These are phyloP conservation scores for Salix koriyanagi DNA, from an alignment of 345 rosid genomes.

Conservation along the genomic window DNA sequence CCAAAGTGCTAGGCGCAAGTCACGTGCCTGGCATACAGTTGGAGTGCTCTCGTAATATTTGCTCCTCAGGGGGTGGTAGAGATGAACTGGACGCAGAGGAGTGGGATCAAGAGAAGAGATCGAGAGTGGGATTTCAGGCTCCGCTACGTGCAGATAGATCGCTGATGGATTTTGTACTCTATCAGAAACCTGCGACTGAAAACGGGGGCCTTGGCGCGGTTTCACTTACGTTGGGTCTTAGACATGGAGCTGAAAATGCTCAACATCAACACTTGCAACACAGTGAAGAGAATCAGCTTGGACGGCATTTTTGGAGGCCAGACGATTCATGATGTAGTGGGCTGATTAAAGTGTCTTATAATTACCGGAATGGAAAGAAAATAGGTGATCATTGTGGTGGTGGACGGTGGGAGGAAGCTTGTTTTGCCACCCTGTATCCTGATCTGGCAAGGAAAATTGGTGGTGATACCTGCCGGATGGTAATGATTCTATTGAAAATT, in stretches of 20 bases:
- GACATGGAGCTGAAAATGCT: constrained; percentile 45
- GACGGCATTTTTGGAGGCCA: constrained; percentile 43
- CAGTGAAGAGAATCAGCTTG: constrained; percentile 34
- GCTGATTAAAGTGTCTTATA: constrained; percentile 13
- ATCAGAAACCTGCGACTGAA: constrained; percentile 34
- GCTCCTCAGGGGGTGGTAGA: constrained; percentile 11
- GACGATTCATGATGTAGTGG: constrained; percentile 50
- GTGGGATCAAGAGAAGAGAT: constrained; percentile 43
- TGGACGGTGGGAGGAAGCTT: background rate
- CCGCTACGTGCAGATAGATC: constrained; percentile 36
- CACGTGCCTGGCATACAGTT: constrained; percentile 18
- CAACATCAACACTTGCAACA: constrained; percentile 27
- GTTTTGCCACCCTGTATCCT: background rate
- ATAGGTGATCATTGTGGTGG: background rate
- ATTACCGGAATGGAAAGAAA: background rate
- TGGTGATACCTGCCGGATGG: too few relatives aligned
- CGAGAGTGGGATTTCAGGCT: constrained; percentile 32
- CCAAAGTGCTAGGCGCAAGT: constrained; percentile 19
- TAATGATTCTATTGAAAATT: background rate
- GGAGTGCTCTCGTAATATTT: constrained; percentile 12
- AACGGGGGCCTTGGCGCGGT: constrained; percentile 41
- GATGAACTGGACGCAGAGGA: constrained; percentile 14
- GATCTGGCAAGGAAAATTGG: background rate
- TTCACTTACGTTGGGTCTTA: constrained; percentile 53
- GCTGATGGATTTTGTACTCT: constrained; percentile 34